A percentile compares a stretch with the other conserved stretches of the same genome.
Evolutionary conservation across 805 yeast genomes (phyloP).

Genomic region (Candida gorgasii): DNA sequence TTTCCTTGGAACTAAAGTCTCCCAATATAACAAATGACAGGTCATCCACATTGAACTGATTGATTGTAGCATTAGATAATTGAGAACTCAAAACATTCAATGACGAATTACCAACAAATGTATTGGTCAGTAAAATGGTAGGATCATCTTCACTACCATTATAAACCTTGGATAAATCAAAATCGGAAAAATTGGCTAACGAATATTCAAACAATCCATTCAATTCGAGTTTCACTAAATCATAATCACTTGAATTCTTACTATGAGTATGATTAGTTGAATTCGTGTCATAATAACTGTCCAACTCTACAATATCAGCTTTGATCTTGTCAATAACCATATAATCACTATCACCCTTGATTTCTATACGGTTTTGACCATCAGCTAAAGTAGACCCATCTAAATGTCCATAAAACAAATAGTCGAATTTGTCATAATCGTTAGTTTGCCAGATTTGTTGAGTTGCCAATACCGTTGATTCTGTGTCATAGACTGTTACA

Average conservation of each 20-base stretch:
- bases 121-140: constrained; percentile 31
- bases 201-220: constrained; percentile 87
- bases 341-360: constrained; percentile 36
- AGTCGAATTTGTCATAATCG: constrained; percentile 75
- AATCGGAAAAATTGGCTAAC: constrained; percentile 56
- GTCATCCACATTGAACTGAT: constrained; percentile 28
- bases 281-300: constrained; percentile 32
- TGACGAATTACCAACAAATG: constrained; percentile 42
- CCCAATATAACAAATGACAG: constrained; percentile 49
- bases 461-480: constrained; percentile 44
- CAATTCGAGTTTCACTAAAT: constrained; percentile 38
- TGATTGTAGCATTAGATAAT: constrained; percentile 35
- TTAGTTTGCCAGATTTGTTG: constrained; percentile 75
- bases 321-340: constrained; percentile 73
- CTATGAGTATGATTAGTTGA: constrained; percentile 28
- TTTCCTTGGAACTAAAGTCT: constrained; percentile 38
- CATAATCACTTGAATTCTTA: constrained; percentile 12
- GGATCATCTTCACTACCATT: constrained; percentile 18
- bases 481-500: constrained; percentile 60
- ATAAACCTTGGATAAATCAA: constrained; percentile 29
- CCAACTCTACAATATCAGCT: constrained; percentile 50
- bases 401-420: constrained; percentile 68
- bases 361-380: constrained; percentile 31
- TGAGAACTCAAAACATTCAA: constrained; percentile 36
- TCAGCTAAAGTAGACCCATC: constrained; percentile 36